Evolutionary conservation across 768 basidiomycete species (phyloP), one percentile per base, ranked within the genome.

Genomic region (Candolleomyces aberdarensis): DNA sequence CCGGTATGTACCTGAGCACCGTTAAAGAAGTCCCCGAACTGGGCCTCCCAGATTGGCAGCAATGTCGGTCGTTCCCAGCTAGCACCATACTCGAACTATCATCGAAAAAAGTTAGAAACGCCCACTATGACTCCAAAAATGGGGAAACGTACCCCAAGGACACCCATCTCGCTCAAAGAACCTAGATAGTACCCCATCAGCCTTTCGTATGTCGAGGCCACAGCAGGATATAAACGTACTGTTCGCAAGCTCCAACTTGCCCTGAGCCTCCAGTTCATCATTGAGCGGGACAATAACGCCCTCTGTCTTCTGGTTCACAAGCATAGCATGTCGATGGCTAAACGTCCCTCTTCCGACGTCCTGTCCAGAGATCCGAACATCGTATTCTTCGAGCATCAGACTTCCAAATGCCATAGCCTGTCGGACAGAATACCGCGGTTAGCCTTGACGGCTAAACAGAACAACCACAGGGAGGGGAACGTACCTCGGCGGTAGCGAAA

Each of bases 21-120:
- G 67, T 97, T 96, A 77, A 92, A 91, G 74, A 97, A 97, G 69
- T 96, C 94, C 20, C 94, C 94, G 64, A 95, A 95, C 85, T 96
- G 94, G 0, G 93, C 93, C 71, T 97, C 94, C 94, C 94, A 96
- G 40, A 96, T 92, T 0, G 91, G 85, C 56, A 96, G 75, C 20
- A 95, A 71, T 63, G 85, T 82, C 0, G 94, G 94, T 22, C 85
- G 76, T 71, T 94, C 92, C 92, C 93, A 95, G 66, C 91, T 93
- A 51, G 90, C 81, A 0, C 95, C 95, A 64, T 92, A 93, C 69
- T 96, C 95, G 62, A 96, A 97, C 84, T 94, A 46, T 46, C 14
- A 46, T 20, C 44, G 8, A 13, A 17, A 17, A 46, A 46, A 47
- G 29, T 59, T 7, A 64, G 56, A 22, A 63, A 1, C 36, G 6